These are phyloP conservation scores for Cryphonectria naterciae DNA, from an alignment of 2,329 filamentous ascomycete genomes.

Conservation along the genomic window DNA sequence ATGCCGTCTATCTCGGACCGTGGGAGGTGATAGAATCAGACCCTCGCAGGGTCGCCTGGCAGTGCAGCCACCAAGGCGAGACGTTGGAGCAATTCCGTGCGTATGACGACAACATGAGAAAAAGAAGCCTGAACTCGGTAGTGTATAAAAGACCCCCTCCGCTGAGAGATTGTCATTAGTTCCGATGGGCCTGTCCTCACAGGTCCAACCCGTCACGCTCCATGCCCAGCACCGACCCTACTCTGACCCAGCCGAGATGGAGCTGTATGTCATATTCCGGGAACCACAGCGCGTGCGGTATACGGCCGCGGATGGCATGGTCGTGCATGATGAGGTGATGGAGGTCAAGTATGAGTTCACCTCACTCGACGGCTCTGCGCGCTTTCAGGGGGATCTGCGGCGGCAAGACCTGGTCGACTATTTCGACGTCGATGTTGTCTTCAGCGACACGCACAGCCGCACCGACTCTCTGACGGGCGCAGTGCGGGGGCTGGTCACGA, in stretches of 20 bases:
- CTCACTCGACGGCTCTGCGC: slow-evolving; percentile 50
- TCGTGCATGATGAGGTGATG: slow-evolving; percentile 53
- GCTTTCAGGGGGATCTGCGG: slow-evolving; percentile 55
- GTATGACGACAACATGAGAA: slow-evolving; percentile 29
- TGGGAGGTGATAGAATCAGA: slow-evolving; percentile 55
- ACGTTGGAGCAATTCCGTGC: slow-evolving; percentile 55
- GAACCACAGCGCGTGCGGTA: slow-evolving; percentile 55
- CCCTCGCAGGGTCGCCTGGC: slow-evolving; percentile 55
- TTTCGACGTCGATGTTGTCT: slow-evolving; percentile 57
- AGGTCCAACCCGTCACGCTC: slow-evolving; percentile 53
- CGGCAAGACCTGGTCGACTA: slow-evolving; percentile 53
- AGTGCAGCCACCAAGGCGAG: slow-evolving; percentile 57
- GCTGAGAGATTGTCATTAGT: slow-evolving; percentile 40
- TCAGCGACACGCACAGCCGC: slow-evolving; percentile 54
- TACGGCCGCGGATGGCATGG: slow-evolving; percentile 49
- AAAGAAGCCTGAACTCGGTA: slow-evolving; percentile 1
- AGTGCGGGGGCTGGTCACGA: slow-evolving; percentile 54
- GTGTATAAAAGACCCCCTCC: slow-evolving; percentile 24
- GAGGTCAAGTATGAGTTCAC: slow-evolving; percentile 57
- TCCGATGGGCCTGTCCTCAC: slow-evolving; percentile 48
- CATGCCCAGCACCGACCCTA: slow-evolving; percentile 56
- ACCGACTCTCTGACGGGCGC: slow-evolving; percentile 53
- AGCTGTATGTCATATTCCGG: slow-evolving; percentile 52
- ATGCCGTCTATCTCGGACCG: slow-evolving; percentile 56
- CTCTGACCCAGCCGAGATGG: slow-evolving; percentile 53